Conservation (phyloP, 2,329 filamentous ascomycete genomes). For the Hypocrella siamensis region DNA sequence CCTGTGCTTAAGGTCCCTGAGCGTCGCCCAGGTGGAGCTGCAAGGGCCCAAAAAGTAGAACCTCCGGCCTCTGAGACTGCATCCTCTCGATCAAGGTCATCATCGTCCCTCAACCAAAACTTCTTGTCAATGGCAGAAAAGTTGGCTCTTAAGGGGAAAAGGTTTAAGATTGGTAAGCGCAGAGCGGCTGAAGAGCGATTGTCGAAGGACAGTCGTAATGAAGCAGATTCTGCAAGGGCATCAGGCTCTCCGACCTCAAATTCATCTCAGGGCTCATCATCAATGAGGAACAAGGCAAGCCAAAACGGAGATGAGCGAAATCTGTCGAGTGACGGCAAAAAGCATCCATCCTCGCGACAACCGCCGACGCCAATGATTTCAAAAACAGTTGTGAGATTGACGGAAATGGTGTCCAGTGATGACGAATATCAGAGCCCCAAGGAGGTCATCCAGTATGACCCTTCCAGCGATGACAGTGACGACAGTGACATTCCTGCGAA, state of each 20-base stretch:
- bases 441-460: background rate
- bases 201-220: background rate
- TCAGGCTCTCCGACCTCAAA: background rate
- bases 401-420: slow-evolving; percentile 3
- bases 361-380: background rate
- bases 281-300: background rate
- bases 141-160: slow-evolving; percentile 37
- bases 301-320: background rate
- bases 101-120: slow-evolving; percentile 8
- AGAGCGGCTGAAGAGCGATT: slow-evolving; percentile 7
- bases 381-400: slow-evolving; percentile 6
- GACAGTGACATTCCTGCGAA: slow-evolving; percentile 8
- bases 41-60: too few relatives aligned
- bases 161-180: slow-evolving; percentile 31
- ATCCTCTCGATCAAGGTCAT: background rate
- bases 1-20: too few relatives aligned
- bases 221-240: background rate
- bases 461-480: slow-evolving; percentile 6
- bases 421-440: slow-evolving; percentile 1
- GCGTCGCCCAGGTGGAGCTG: too few relatives aligned
- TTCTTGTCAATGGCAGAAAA: slow-evolving; percentile 42
- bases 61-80: too few relatives aligned
- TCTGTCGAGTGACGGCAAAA: background rate
- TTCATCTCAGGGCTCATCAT: background rate
- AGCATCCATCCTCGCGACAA: background rate